Evolutionary conservation across 1,139 yeast genomes (phyloP).

Genomic region (Yamadazyma spencermartinsiae): DNA sequence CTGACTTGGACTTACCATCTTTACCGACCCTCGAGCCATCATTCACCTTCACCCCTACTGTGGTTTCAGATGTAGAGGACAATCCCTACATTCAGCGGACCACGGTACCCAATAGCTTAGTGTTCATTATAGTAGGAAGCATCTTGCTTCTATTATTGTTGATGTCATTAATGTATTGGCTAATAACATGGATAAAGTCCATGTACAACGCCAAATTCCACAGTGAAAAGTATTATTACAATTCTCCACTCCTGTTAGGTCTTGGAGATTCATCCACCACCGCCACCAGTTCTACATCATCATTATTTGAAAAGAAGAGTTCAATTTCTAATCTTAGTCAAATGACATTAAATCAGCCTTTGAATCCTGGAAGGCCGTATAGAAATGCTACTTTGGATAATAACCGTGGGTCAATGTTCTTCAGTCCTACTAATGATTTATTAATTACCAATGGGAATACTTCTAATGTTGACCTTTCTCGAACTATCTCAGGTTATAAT

Average conservation of each 20-base stretch:
- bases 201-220: slow-evolving; percentile 36
- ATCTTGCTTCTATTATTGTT: slow-evolving; percentile 29
- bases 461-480: neutral
- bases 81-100: slow-evolving; percentile 38
- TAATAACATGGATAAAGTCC: slow-evolving; percentile 25
- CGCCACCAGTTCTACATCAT: slow-evolving; percentile 26
- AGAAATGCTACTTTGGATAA: slow-evolving; percentile 19
- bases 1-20: slow-evolving; percentile 11
- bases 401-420: slow-evolving; percentile 35
- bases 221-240: slow-evolving; percentile 33
- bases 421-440: slow-evolving; percentile 28
- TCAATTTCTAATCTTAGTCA: slow-evolving; percentile 14
- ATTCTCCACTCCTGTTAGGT: slow-evolving; percentile 13
- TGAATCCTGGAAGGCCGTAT: slow-evolving; percentile 22
- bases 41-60: slow-evolving; percentile 11
- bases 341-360: slow-evolving; percentile 15
- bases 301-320: slow-evolving; percentile 18
- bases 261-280: slow-evolving; percentile 5
- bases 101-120: slow-evolving; percentile 33
- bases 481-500: neutral
- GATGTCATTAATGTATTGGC: slow-evolving; percentile 22
- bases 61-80: slow-evolving; percentile 7
- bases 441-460: slow-evolving; percentile 2
- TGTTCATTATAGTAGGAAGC: slow-evolving; percentile 47
- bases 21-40: slow-evolving; percentile 9